A percentile compares a stretch with the other conserved stretches of the same genome.
Conservation (phyloP, 2,329 filamentous ascomycete species). For the Epichloe gansuensis region DNA sequence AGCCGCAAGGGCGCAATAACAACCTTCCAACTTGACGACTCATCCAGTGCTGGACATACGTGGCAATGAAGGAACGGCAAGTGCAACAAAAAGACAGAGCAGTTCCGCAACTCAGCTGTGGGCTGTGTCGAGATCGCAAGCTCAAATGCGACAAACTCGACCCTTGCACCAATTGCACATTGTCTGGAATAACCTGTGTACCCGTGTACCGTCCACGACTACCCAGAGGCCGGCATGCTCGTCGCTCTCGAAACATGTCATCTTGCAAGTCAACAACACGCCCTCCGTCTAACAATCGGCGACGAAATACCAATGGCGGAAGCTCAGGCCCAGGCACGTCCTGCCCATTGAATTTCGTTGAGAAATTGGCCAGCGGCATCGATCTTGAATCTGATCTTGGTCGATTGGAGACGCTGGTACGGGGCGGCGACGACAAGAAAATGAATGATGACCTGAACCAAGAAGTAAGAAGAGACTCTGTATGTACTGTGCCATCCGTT, state of each 20-base stretch:
- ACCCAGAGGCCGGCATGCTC: conserved; percentile 10
- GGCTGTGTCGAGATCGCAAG: conserved; percentile 11
- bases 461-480: background rate
- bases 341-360: background rate
- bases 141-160: conserved; percentile 13
- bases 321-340: background rate
- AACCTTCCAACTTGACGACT: background rate
- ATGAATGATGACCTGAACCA: background rate
- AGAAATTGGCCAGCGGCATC: background rate
- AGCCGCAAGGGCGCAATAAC: background rate
- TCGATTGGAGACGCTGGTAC: background rate
- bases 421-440: background rate
- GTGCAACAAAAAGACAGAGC: conserved; percentile 2
- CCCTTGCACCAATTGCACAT: conserved; percentile 11
- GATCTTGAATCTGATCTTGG: background rate
- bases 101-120: conserved; percentile 8
- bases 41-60: background rate
- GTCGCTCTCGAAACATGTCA: conserved; percentile 3
- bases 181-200: conserved; percentile 7
- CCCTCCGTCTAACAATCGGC: background rate
- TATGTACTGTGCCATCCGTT: background rate
- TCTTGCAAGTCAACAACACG: conserved; percentile 1
- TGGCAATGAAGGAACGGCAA: conserved; percentile 3
- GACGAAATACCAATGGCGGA: background rate
- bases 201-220: conserved; percentile 9